Evolutionary conservation across 768 basidiomycete species (phyloP).

Genomic region (Daedaleopsis sinensis): DNA sequence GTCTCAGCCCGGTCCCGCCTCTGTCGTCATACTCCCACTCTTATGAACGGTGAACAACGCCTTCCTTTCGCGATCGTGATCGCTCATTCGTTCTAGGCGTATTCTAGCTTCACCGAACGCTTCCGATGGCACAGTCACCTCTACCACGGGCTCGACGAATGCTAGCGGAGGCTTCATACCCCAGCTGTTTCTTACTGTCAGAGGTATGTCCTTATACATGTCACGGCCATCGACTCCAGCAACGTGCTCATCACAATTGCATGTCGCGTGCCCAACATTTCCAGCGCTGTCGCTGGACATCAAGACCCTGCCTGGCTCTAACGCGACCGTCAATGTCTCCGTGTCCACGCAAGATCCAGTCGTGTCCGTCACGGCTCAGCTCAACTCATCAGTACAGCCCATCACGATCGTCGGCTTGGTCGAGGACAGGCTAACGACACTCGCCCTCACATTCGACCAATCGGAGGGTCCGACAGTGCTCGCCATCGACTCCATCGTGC

Average conservation of each 20-base stretch:
- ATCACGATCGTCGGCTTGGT: slow-evolving; percentile 22
- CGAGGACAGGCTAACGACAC: slow-evolving; percentile 22
- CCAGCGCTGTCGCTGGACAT: slow-evolving; percentile 21
- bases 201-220: slow-evolving; percentile 12
- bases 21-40: neutral
- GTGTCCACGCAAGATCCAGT: slow-evolving; percentile 20
- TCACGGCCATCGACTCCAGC: neutral
- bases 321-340: slow-evolving; percentile 21
- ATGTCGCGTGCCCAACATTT: too few species aligned
- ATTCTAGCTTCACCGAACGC: slow-evolving; percentile 15
- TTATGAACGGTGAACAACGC: neutral
- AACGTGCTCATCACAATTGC: neutral
- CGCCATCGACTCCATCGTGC: slow-evolving; percentile 22
- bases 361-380: slow-evolving; percentile 17
- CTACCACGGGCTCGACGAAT: slow-evolving; percentile 21
- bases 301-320: slow-evolving; percentile 17
- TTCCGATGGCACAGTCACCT: slow-evolving; percentile 18
- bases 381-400: slow-evolving; percentile 22
- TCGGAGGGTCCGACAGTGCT: slow-evolving; percentile 15
- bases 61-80: neutral
- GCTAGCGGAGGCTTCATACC: slow-evolving; percentile 22
- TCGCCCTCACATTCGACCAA: slow-evolving; percentile 19
- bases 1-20: slow-evolving; percentile 2
- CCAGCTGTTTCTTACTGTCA: slow-evolving; percentile 23
- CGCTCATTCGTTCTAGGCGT: too few species aligned